Base-by-base conservation (phyloP, 495 filamentous ascomycete genomes). In the Podospora sp. region DNA sequence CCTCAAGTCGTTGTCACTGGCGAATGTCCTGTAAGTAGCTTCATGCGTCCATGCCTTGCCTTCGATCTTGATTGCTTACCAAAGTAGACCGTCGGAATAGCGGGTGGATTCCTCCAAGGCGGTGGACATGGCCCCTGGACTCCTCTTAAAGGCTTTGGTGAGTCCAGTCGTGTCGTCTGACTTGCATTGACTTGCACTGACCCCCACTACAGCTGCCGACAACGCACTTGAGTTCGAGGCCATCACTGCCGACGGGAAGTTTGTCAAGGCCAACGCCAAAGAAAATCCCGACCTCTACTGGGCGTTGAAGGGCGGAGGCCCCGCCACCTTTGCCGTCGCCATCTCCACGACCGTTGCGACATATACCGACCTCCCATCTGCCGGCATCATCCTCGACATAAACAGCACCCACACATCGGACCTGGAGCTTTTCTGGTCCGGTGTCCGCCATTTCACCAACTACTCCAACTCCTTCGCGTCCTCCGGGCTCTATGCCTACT, bases 91-190 rank as follows among this genome's bases (percentile, higher is more conserved):
- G 83, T 86, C 8, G 82, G 81, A 27, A 51, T 73, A 20, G 77
- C 74, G 0, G 83, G 79, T 27, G 81, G 82, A 0, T 84, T 84
- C 65, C 82, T 76, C 12, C 84, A 85, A 70, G 87, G 86, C 6
- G 88, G 87, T 20, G 89, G 89, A 0, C 85, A 89, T 67, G 80
- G 78, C 5, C 73, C 83, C 0, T 75, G 90, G 0, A 70, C 72
- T 11, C 81, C 82, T 0, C 74, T 75, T 0, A 84, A 84, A 56
- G 89, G 89, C 0, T 73, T 90, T 0, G 82, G 49, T 52, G 16
- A 6, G 24, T 11, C 52, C 7, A 14, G 52, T 22, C 25, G 20
- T 57, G 6, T 57, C 53, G 4, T 5, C 53, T 24, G 12, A 26
- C 12, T 14, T 8, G n/a, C 53, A n/a, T n/a, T n/a, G n/a, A n/a